These are phyloP conservation scores for Russula brevipes DNA, from an alignment of 768 basidiomycete genomes.

Conservation along the genomic window DNA sequence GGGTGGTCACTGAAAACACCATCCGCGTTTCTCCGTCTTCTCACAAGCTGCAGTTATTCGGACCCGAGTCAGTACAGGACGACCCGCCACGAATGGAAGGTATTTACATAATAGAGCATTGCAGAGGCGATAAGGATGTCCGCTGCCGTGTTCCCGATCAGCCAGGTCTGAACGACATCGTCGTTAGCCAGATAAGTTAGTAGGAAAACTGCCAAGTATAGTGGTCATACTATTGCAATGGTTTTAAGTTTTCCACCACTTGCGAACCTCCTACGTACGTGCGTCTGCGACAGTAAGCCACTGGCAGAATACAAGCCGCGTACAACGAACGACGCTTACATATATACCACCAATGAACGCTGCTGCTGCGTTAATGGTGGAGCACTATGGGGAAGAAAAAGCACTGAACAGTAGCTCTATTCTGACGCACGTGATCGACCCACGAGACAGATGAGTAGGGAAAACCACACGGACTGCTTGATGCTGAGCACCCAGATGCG, in stretches of 20 bases:
- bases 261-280: neutral
- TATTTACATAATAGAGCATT: slow-evolving; percentile 10
- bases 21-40: neutral
- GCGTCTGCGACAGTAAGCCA: neutral
- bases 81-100: no score
- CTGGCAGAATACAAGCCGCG: no score
- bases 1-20: neutral
- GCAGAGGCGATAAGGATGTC: slow-evolving; percentile 8
- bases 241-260: neutral
- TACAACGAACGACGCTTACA: neutral
- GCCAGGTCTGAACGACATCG: neutral
- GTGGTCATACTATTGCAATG: neutral
- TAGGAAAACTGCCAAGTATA: no score
- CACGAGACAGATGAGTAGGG: slow-evolving; percentile 7
- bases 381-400: neutral
- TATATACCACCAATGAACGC: neutral
- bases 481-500: slow-evolving; percentile 4
- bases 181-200: neutral
- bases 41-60: neutral
- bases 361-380: neutral
- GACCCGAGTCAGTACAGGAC: neutral
- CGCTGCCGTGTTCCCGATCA: neutral
- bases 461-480: neutral
- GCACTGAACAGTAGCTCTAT: no score
- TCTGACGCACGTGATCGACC: neutral